Base-by-base conservation (phyloP, 1,284 basidiomycete species). In the Cryptococcus amylolentus region DNA sequence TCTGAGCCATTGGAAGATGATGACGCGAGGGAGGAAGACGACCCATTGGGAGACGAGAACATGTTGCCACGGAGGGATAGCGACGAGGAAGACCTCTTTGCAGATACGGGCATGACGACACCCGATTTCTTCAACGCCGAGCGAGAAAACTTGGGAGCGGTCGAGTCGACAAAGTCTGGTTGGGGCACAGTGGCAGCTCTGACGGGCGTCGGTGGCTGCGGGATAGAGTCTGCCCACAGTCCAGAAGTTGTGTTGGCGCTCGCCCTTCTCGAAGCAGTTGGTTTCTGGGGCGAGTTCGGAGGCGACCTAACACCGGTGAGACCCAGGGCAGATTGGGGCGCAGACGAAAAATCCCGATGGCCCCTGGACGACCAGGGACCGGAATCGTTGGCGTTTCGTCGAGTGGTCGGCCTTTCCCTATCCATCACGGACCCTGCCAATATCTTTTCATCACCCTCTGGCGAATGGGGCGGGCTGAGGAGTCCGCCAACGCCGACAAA, bases 141-240 rank as follows among this genome's bases (percentile, higher is more conserved):
- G 31, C 69, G 54, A 28, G 69, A 71, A 51, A 71, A 71, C 37
- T 66, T 66, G 12, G 69, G 69, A 4, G 68, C 64, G 13, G 59
- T 44, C 35, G 49, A 51, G 61, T 57, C 41, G 52, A 41, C 38
- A 43, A 57, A 42, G 53, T 57, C 31, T 27, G 54, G 47, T 48
- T 61, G 31, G 38, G 31, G 28, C 31, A 37, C 35, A 13, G 31
- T 42, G n/a, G 27, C 12, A 5, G 49, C 12, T 28, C 20, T 9
- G 49, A 20, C 16, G 42, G 44, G 35, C 44, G 46, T 39, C n/a
- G 38, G n/a, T 35, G 28, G 37, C 7, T 23, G 18, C 2, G 49
- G 13, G 44, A 45, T 20, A 23, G 49, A 20, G 45, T 48, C 27
- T 49, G 47, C n/a, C 61, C 63, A 38, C 46, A 56, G 31, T 51